Percentiles rank a stretch among this genome's conserved stretches.
Evolutionary conservation across 371 early-diverging fungal species (phyloP).

Genomic region (Conidiobolus incongruus): DNA sequence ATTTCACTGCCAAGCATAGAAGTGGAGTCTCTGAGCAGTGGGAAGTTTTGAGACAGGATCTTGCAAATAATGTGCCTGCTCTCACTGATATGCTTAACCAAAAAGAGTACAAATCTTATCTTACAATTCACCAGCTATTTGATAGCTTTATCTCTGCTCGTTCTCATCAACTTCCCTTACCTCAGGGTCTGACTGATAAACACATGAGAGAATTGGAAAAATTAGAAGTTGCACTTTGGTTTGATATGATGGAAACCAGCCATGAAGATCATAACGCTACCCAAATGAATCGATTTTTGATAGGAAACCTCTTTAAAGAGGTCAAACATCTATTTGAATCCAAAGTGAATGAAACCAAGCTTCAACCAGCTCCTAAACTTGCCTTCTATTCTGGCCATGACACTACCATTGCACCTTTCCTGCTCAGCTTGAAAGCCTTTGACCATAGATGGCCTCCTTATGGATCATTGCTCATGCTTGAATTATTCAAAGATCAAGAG

Average conservation of each 20-base stretch:
- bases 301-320: conserved; percentile 26
- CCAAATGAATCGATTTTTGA: no score
- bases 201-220: not conserved
- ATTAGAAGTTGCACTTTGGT: conserved; percentile 2
- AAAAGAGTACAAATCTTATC: not conserved
- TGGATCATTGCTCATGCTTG: conserved; percentile 23
- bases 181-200: conserved; percentile 17
- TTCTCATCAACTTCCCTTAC: conserved; percentile 20
- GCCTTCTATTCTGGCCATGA: conserved; percentile 59
- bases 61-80: conserved; percentile 4
- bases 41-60: not conserved
- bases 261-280: no score
- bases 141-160: conserved; percentile 19
- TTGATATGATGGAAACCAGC: conserved; percentile 5
- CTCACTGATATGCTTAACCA: conserved; percentile 12
- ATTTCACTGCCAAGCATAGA: conserved; percentile 4
- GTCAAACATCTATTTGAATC: no score
- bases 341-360: no score
- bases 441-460: conserved; percentile 15
- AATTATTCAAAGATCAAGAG: conserved; percentile 26
- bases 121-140: conserved; percentile 1
- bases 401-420: conserved; percentile 38
- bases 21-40: not conserved
- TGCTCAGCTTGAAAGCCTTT: conserved; percentile 25
- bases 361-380: conserved; percentile 21